phyloP scores from a whole-genome alignment of 2,329 filamentous ascomycete genomes.

The Elsinoe necatrix region DNA sequence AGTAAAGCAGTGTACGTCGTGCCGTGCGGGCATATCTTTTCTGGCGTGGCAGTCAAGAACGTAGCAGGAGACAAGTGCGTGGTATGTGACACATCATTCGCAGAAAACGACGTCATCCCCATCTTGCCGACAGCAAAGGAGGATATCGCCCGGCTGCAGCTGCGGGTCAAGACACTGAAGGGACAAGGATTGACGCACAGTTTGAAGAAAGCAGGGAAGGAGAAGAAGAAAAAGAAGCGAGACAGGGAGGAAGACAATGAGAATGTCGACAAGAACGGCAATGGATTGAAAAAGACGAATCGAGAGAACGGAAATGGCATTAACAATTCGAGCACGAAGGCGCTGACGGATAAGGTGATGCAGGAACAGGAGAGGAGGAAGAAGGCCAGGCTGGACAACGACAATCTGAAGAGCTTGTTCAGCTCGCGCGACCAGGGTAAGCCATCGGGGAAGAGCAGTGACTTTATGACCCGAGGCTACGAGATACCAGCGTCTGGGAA shows the following conservation, averaged over 20 bases:
- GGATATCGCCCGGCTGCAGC: conserved; percentile 60
- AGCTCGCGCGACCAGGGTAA: conserved; percentile 31
- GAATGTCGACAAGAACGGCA: conserved; percentile 16
- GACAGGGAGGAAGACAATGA: conserved; percentile 34
- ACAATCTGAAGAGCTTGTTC: conserved; percentile 43
- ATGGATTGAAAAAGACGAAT: conserved; percentile 10
- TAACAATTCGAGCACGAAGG: conserved; percentile 80
- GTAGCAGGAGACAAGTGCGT: conserved; percentile 52
- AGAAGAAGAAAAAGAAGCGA: conserved; percentile 53
- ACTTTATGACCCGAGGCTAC: conserved; percentile 45
- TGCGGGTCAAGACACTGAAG: conserved; percentile 60
- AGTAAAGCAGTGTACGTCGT: conserved; percentile 82
- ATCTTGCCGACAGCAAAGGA: conserved; percentile 64
- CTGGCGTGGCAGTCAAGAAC: conserved; percentile 67
- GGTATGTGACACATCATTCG: conserved; percentile 64
- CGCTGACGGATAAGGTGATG: conserved; percentile 75
- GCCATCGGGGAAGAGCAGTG: conserved; percentile 35
- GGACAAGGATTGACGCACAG: conserved; percentile 72
- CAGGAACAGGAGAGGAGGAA: conserved; percentile 77
- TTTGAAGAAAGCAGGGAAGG: conserved; percentile 65
- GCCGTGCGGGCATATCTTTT: conserved; percentile 91
- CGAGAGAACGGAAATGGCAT: conserved; percentile 48
- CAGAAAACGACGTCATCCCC: conserved; percentile 66
- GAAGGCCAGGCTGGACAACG: conserved; percentile 62
- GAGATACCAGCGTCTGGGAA: conserved; percentile 25